Conservation (phyloP, 305 asterid species). For the Caryopteris hybrid region DNA sequence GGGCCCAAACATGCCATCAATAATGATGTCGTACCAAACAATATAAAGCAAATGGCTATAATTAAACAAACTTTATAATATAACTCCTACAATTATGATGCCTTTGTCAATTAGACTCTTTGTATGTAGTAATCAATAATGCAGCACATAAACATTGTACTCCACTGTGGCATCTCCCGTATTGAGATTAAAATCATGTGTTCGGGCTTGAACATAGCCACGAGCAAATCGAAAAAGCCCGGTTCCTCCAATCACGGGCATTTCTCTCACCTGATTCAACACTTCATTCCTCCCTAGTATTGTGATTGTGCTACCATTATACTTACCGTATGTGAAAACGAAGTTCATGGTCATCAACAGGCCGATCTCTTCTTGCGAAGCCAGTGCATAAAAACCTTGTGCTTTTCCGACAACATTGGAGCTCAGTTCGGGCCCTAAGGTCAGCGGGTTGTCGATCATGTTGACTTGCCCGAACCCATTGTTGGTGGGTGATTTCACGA, state of each 20-base stretch:
- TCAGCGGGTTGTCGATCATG: conserved; percentile 51
- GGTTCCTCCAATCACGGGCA: conserved; percentile 57
- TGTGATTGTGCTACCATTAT: conserved; percentile 51
- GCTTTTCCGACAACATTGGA: conserved; percentile 51
- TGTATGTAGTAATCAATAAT: conserved; percentile 10
- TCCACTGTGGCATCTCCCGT: conserved; percentile 50
- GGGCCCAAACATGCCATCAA: neutral
- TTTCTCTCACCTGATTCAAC: conserved; percentile 34
- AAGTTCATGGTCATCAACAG: conserved; percentile 52
- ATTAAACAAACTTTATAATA: neutral
- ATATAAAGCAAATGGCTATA: neutral
- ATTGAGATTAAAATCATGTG: conserved; percentile 27
- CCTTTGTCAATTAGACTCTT: too few relatives aligned
- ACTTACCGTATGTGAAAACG: conserved; percentile 38
- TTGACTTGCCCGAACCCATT: conserved; percentile 34
- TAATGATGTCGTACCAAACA: neutral
- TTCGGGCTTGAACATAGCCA: conserved; percentile 54
- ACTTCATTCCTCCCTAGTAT: conserved; percentile 45
- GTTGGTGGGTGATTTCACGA: conserved; percentile 23
- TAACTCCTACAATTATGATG: neutral
- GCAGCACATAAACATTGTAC: conserved; percentile 42
- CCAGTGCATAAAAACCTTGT: conserved; percentile 55
- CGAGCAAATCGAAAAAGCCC: conserved; percentile 56
- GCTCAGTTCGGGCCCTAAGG: conserved; percentile 41
- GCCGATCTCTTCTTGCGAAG: conserved; percentile 33